A percentile compares a stretch with the other conserved stretches of the same genome.
phyloP scores from a whole-genome alignment of 345 rosid genomes.

The Microcos paniculata region DNA sequence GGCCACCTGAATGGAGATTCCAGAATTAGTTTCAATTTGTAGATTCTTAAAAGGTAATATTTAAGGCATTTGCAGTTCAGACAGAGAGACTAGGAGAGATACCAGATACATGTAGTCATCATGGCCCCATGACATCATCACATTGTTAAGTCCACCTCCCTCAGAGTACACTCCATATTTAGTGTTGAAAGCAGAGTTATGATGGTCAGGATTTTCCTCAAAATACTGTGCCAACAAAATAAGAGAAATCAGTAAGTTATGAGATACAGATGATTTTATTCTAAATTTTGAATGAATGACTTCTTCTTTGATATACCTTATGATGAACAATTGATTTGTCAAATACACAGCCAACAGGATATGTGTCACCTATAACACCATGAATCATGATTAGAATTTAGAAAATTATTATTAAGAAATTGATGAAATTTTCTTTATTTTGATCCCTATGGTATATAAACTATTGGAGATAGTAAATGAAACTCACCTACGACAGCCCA shows the following conservation, averaged over 20 bases:
- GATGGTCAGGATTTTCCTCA: slow-evolving; percentile 53
- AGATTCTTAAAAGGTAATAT: background rate
- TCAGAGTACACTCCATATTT: slow-evolving; percentile 51
- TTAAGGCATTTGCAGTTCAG: background rate
- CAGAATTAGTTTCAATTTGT: background rate
- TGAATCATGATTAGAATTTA: slow-evolving; percentile 38
- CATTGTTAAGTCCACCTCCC: slow-evolving; percentile 59
- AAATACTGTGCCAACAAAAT: slow-evolving; percentile 39
- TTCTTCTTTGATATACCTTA: slow-evolving; percentile 40
- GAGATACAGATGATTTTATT: background rate
- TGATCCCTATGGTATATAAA: slow-evolving; percentile 7
- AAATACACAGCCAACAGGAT: slow-evolving; percentile 82
- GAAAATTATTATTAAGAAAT: slow-evolving; percentile 47
- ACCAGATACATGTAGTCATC: slow-evolving; percentile 79
- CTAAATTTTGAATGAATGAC: background rate
- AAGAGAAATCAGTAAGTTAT: background rate
- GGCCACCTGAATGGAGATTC: slow-evolving; percentile 44
- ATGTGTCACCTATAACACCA: slow-evolving; percentile 59
- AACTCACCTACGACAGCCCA: slow-evolving; percentile 56
- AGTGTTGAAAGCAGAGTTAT: slow-evolving; percentile 50
- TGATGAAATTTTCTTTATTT: background rate
- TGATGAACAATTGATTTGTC: slow-evolving; percentile 75
- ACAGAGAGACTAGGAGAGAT: background rate
- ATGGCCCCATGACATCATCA: slow-evolving; percentile 71
- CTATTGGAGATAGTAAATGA: slow-evolving; percentile 38